Percentiles rank a stretch among this genome's conserved stretches.
These are phyloP conservation scores for Pseudomonodictys pantanalensis DNA, from an alignment of 495 filamentous ascomycete genomes.

Conservation along the genomic window DNA sequence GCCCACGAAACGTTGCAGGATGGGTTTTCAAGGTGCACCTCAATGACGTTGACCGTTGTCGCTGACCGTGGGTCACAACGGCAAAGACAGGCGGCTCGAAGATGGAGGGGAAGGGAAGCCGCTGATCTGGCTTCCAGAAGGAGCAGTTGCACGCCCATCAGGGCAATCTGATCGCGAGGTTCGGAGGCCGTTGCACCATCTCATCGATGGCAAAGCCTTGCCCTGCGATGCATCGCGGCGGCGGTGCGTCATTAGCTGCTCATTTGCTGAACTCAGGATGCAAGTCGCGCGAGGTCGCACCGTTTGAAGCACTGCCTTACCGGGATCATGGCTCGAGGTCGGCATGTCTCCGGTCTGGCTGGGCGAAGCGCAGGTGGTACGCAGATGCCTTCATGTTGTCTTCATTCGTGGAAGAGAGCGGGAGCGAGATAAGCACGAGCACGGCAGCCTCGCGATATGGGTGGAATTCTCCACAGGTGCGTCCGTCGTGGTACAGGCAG, in stretches of 20 bases:
- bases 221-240: neutral
- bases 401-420: neutral
- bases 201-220: neutral
- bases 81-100: no score
- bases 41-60: no score
- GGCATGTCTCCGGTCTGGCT: neutral
- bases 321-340: constrained; percentile 6
- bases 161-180: no score
- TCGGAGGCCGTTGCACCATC: no score
- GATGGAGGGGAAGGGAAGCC: no score
- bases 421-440: neutral
- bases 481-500: neutral
- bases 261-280: constrained; percentile 1
- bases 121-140: no score
- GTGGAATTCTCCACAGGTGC: neutral
- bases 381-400: neutral
- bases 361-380: neutral
- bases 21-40: no score
- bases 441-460: neutral
- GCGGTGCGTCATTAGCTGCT: neutral
- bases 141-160: no score
- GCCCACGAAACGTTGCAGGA: no score
- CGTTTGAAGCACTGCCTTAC: neutral
- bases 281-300: neutral
- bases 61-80: no score